A percentile compares a stretch with the other conserved stretches of the same genome.
Conservation (phyloP, 2,329 filamentous ascomycete genomes). For the Cladophialophora yegresii region DNA sequence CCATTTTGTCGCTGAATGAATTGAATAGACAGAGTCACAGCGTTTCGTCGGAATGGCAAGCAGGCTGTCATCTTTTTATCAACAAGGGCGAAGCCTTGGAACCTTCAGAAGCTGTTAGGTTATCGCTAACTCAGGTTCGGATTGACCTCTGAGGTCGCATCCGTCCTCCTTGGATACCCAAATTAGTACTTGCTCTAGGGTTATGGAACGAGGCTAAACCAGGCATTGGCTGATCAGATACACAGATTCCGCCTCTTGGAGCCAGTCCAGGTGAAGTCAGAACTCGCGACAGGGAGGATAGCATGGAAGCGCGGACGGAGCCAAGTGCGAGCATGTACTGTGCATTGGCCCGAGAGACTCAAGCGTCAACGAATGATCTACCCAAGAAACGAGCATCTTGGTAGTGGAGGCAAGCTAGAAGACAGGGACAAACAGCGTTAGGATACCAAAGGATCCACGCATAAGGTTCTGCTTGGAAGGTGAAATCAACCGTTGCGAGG, state of each 20-base stretch:
- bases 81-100: background rate
- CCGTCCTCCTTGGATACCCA: background rate
- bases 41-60: background rate
- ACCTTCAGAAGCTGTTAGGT: background rate
- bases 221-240: background rate
- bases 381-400: background rate
- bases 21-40: background rate
- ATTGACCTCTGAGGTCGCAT: background rate
- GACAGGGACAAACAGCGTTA: background rate
- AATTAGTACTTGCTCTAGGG: background rate
- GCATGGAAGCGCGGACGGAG: background rate
- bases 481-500: background rate
- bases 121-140: background rate
- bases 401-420: background rate
- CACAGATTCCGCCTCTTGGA: background rate
- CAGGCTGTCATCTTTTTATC: background rate
- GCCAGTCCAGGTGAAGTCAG: background rate
- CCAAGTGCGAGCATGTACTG: background rate
- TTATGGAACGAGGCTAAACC: background rate
- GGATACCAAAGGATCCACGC: background rate
- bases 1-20: background rate
- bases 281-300: background rate
- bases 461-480: background rate
- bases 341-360: background rate
- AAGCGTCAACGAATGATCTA: background rate